Base-by-base conservation (phyloP, 257 asterid genomes). In the Cinchona pubescens region DNA sequence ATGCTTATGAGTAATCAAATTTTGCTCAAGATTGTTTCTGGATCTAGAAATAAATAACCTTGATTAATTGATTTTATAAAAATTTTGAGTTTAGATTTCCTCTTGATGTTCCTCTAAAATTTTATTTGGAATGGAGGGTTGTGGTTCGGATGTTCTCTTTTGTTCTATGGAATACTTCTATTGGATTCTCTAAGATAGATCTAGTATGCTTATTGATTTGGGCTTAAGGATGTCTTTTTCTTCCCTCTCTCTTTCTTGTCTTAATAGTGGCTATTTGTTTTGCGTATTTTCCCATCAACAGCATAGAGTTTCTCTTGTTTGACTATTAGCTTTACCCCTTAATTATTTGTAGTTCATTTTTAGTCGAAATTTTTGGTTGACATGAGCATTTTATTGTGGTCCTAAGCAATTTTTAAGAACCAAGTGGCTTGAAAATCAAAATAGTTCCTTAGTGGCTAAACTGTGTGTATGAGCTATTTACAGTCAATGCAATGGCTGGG, bases 31-130 rank as follows among this genome's bases (percentile, higher is more conserved):
- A 38, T 38, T 53, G 37, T 71, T 51, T 34, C 18, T 61, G 25
- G 13, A 2, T 71, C 75, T 21, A 65, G 70, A 66, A 66, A 40
- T 66, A 23, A 66, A 37, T 66, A 5, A 66, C 35, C 51, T 66
- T 23, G 53, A 63, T 38, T 27, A 63, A 18, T 61, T 37, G 69
- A 45, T 3, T 66, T 64, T n/a, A 35, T 35, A 40, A 21, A 48
- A 66, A 27, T 38, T 15, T 40, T 66, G 53, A 21, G 13, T 19
- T 23, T 38, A 1, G 29, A 40, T 40, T 23, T 19, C 30, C 19
- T 66, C 34, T 40, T 38, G 71, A 38, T 66, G 40, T 11, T n/a
- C 71, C 15, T 13, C 14, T 13, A 12, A 40, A 38, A 66, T 2
- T 23, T 38, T 32, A 38, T 5, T 10, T 5, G 25, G 14, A 66